Percentiles rank a stretch among this genome's conserved stretches.
These are phyloP conservation scores for Dictyostelium capitatum DNA, from an alignment of 78 protist genomes.

Conservation along the genomic window DNA sequence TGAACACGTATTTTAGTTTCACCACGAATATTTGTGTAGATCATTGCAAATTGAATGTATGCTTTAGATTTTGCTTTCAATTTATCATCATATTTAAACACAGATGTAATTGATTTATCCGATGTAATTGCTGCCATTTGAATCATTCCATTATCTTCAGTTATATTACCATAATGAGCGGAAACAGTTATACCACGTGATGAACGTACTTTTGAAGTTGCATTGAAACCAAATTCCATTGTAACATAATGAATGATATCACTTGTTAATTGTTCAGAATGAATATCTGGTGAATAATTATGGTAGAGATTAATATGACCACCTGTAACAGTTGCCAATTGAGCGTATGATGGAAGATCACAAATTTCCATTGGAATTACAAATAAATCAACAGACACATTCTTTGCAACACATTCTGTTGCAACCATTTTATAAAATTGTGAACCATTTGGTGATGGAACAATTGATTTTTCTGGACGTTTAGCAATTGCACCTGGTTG, in stretches of 20 bases:
- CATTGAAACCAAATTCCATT: constrained; percentile 47
- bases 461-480: constrained; percentile 32
- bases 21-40: constrained; percentile 73
- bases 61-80: constrained; percentile 72
- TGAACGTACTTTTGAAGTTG: constrained; percentile 37
- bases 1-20: constrained; percentile 78
- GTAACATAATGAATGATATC: constrained; percentile 54
- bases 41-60: constrained; percentile 83
- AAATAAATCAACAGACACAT: constrained; percentile 40
- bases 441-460: constrained; percentile 20
- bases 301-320: constrained; percentile 58
- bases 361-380: constrained; percentile 37
- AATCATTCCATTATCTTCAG: constrained; percentile 30
- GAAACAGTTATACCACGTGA: constrained; percentile 62
- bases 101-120: constrained; percentile 42
- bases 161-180: constrained; percentile 41
- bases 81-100: constrained; percentile 82
- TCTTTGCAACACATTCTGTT: constrained; percentile 14
- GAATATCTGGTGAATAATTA: background rate
- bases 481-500: constrained; percentile 36
- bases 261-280: constrained; percentile 28
- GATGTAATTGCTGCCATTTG: constrained; percentile 36
- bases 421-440: constrained; percentile 57
- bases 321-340: constrained; percentile 46
- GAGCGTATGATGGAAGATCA: constrained; percentile 52